Evolutionary conservation across 306 rosid genomes (phyloP).

Genomic region (Lithocarpus polystachyus): DNA sequence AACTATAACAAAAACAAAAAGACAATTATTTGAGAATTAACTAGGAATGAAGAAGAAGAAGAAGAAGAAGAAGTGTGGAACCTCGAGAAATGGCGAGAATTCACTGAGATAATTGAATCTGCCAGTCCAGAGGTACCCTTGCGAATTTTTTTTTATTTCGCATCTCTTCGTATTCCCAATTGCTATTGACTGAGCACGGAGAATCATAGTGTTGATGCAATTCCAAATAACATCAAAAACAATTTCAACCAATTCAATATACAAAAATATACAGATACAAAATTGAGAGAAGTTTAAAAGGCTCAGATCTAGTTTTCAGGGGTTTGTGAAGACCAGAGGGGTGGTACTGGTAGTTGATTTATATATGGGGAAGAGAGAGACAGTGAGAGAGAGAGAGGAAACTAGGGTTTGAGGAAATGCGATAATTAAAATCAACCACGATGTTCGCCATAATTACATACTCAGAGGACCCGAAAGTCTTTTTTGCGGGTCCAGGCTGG

Average conservation of each 20-base stretch:
- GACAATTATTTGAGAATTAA: not conserved
- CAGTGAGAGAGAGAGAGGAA: not conserved
- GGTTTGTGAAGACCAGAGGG: no score
- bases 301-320: not conserved
- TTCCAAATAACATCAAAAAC: not conserved
- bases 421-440: not conserved
- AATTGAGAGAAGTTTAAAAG: no score
- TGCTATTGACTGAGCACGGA: conserved; percentile 31
- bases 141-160: conserved; percentile 26
- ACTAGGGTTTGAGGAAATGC: not conserved
- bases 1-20: not conserved
- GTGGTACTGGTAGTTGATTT: not conserved
- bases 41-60: not conserved
- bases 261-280: not conserved
- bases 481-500: no score
- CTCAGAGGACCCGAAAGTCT: no score
- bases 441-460: not conserved
- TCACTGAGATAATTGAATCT: conserved; percentile 26
- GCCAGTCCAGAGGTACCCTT: conserved; percentile 60
- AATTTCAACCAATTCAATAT: not conserved
- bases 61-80: conserved; percentile 25
- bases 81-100: conserved; percentile 66
- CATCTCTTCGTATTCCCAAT: conserved; percentile 49
- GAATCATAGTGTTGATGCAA: conserved; percentile 42
- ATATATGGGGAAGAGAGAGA: not conserved